A percentile compares a stretch with the other conserved stretches of the same genome.
phyloP scores from a whole-genome alignment of 225 moss, liverwort and hornwort genomes.

The Neckera pumila region DNA sequence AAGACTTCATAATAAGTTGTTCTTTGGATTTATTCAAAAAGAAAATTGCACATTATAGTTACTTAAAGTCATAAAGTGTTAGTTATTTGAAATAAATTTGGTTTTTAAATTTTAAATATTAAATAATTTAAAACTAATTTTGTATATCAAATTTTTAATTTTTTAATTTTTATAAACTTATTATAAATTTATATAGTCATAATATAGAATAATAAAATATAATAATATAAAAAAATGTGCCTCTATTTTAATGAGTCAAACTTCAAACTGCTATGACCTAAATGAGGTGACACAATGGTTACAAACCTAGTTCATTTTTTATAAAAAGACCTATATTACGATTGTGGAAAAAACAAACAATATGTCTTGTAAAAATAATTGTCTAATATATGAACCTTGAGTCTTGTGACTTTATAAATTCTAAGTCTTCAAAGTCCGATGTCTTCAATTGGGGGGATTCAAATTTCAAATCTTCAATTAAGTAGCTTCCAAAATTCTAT shows the following conservation, averaged over 20 bases:
- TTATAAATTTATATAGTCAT: not conserved
- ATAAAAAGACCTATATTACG: not conserved
- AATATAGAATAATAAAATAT: not conserved
- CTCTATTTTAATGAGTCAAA: not conserved
- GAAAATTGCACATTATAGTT: not conserved
- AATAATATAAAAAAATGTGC: not conserved
- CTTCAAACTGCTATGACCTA: not conserved
- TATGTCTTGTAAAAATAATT: not conserved
- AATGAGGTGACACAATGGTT: not conserved
- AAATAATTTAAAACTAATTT: not conserved
- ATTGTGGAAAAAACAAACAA: no score
- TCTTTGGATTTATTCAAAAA: not conserved
- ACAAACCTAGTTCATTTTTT: not conserved
- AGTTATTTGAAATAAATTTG: not conserved
- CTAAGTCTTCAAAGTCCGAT: not conserved
- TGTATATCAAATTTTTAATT: not conserved
- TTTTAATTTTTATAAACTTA: not conserved
- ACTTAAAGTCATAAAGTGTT: not conserved
- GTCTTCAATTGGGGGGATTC: not conserved
- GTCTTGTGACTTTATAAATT: not conserved
- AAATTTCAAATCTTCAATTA: not conserved
- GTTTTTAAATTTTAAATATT: not conserved
- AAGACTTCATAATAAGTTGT: not conserved
- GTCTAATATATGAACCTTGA: not conserved
- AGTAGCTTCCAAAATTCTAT: not conserved